A percentile compares a stretch with the other conserved stretches of the same genome.
Evolutionary conservation across 495 filamentous ascomycete genomes (phyloP).

Genomic region (Tuber aestivum): DNA sequence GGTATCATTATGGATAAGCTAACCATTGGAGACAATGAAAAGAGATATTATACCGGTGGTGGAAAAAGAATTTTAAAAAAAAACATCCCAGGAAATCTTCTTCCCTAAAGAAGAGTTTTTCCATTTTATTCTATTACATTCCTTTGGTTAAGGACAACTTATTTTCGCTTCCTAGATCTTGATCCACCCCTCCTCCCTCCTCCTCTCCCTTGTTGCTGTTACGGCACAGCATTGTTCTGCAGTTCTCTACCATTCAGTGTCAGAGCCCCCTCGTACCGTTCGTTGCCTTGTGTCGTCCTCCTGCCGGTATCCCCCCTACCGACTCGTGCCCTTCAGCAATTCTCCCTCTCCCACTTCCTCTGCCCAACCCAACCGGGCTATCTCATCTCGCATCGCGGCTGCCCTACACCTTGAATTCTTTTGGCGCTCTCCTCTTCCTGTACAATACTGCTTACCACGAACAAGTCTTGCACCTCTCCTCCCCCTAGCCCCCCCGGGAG

Average conservation of each 20-base stretch:
- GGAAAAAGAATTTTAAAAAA: too few species aligned
- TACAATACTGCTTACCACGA: background rate
- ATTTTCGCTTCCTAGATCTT: background rate
- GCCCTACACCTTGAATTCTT: background rate
- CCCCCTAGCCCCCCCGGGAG: background rate
- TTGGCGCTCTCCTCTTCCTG: background rate
- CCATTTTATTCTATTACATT: slow-evolving; percentile 5
- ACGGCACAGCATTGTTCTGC: background rate
- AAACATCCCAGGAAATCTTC: background rate
- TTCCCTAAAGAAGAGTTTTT: background rate
- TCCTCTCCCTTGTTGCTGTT: background rate
- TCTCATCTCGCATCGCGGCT: background rate
- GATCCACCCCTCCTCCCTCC: background rate
- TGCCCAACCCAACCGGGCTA: background rate
- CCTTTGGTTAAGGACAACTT: background rate
- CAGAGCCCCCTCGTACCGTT: slow-evolving; percentile 2
- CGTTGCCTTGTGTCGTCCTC: background rate
- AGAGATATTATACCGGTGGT: too few species aligned
- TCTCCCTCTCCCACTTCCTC: background rate
- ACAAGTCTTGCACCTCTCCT: background rate
- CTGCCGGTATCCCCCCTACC: background rate
- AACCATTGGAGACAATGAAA: background rate
- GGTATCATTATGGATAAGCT: background rate
- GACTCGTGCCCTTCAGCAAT: background rate
- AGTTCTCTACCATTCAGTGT: slow-evolving; percentile 1